Conservation (phyloP, 176 grass and related monocot genomes). For the barley (Hordeum vulgare) region MorexV3_pseudomolecules_assembly NC_058520.1:604313122-604313621, state of each 20-base stretch:
- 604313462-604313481: neutral
- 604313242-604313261: neutral
- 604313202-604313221: neutral
- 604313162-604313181: neutral
- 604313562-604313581: conserved; percentile 64
- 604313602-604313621: conserved; percentile 66
- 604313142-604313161: neutral
- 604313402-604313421: neutral
- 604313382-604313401: neutral
- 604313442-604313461: neutral
- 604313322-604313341: neutral
- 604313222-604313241: neutral
- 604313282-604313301: neutral
- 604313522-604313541: conserved; percentile 68
- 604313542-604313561: conserved; percentile 92
- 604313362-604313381: neutral
- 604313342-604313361: neutral
- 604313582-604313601: conserved; percentile 46
- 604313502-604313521: conserved; percentile 95
- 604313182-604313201: neutral
- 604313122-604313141: neutral
- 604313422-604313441: neutral
- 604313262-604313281: neutral
- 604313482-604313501: conserved; percentile 46
- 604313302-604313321: neutral